These are phyloP conservation scores for Auriscalpium microsporum DNA, from an alignment of 768 basidiomycete species.

Conservation along the genomic window DNA sequence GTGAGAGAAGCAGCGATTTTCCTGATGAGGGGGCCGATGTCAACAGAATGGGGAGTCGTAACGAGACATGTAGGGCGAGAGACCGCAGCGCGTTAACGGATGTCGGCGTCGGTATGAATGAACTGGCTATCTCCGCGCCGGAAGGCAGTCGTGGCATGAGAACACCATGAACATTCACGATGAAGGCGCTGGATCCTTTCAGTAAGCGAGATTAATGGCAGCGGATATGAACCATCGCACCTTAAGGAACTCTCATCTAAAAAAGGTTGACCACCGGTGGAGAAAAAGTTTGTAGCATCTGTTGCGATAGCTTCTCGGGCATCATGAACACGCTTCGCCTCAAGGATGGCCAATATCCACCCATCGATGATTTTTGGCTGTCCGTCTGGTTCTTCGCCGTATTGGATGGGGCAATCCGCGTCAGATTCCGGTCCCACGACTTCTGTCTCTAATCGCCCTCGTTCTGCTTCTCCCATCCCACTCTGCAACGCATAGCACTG, in stretches of 20 bases:
- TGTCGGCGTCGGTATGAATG: conserved; percentile 58
- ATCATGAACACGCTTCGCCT: conserved; percentile 50
- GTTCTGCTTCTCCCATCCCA: conserved; percentile 71
- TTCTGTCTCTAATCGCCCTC: conserved; percentile 53
- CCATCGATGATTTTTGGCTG: conserved; percentile 48
- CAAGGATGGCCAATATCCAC: conserved; percentile 74
- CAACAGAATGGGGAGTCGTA: conserved; percentile 70
- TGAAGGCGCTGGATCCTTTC: conserved; percentile 36
- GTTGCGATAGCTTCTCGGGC: conserved; percentile 38
- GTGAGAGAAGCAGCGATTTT: conserved; percentile 70
- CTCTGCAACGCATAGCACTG: conserved; percentile 70
- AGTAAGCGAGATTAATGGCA: conserved; percentile 12
- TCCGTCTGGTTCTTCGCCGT: conserved; percentile 42
- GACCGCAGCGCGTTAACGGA: conserved; percentile 48
- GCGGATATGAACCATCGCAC: conserved; percentile 27
- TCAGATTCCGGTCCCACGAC: conserved; percentile 51
- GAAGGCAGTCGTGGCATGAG: conserved; percentile 45
- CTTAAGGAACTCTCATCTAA: conserved; percentile 46
- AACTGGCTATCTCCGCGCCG: conserved; percentile 18
- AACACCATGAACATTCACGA: conserved; percentile 58
- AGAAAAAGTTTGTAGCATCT: conserved; percentile 39
- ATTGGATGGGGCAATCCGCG: conserved; percentile 57
- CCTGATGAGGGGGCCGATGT: conserved; percentile 85
- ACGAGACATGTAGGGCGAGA: conserved; percentile 56
- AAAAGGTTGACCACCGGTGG: conserved; percentile 26